phyloP scores from a whole-genome alignment of 2,329 filamentous ascomycete genomes.

The Diplodia sapinea region DNA sequence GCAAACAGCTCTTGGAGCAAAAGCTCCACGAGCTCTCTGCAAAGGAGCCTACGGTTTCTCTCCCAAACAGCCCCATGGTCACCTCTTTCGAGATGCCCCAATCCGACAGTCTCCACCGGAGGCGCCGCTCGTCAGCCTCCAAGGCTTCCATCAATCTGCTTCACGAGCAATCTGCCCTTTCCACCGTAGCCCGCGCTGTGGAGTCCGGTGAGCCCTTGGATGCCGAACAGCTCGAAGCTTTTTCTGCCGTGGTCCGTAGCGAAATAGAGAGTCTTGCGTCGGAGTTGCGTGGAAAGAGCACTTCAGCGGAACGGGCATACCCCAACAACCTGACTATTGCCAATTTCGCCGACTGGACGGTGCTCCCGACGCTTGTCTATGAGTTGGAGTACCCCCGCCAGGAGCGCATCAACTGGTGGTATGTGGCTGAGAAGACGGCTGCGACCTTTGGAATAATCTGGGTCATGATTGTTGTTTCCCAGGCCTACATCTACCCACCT shows the following conservation, averaged over 20 bases:
- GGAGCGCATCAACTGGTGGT: conserved; percentile 73
- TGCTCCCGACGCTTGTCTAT: conserved; percentile 77
- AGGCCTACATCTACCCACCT: conserved; percentile 78
- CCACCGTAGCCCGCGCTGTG: conserved; percentile 66
- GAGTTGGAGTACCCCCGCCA: conserved; percentile 79
- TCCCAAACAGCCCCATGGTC: conserved; percentile 24
- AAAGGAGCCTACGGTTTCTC: conserved; percentile 49
- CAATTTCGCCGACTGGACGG: conserved; percentile 75
- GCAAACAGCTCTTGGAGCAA: conserved; percentile 50
- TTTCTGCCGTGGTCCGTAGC: conserved; percentile 68
- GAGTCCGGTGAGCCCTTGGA: conserved; percentile 66
- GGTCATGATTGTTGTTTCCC: conserved; percentile 79
- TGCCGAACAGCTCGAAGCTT: conserved; percentile 65
- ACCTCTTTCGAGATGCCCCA: conserved; percentile 22
- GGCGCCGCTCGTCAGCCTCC: conserved; percentile 45
- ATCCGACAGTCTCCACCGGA: conserved; percentile 27
- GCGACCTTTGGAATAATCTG: conserved; percentile 76
- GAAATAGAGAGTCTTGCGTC: conserved; percentile 69
- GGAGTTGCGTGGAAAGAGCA: conserved; percentile 69
- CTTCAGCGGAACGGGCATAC: conserved; percentile 60
- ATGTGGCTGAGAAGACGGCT: conserved; percentile 72
- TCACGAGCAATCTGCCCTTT: conserved; percentile 62
- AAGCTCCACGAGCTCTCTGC: conserved; percentile 65
- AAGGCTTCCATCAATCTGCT: conserved; percentile 52
- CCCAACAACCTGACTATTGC: conserved; percentile 70